A percentile compares a stretch with the other conserved stretches of the same genome.
Conservation (phyloP, 768 basidiomycete species). For the Candolleomyces efflorescens region DNA sequence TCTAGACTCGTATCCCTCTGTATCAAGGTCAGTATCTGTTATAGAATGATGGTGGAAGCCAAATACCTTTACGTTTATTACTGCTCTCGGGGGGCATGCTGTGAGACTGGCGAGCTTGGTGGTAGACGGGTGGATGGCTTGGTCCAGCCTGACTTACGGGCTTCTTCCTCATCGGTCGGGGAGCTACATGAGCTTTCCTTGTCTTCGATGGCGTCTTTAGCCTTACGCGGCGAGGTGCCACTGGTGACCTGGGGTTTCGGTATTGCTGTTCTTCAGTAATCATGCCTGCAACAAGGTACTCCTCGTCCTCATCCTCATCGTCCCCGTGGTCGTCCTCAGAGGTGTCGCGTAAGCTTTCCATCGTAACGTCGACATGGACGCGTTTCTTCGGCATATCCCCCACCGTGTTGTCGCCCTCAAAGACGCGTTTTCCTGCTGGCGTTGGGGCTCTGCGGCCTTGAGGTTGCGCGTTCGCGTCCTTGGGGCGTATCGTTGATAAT, state of each 20-base stretch:
- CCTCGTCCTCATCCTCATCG: slow-evolving; percentile 28
- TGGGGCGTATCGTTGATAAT: slow-evolving; percentile 29
- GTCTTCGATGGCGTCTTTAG: neutral
- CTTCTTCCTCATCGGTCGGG: neutral
- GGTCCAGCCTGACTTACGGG: neutral
- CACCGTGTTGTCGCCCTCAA: neutral
- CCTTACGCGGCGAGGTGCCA: neutral
- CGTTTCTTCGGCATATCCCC: slow-evolving; percentile 8
- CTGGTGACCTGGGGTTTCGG: slow-evolving; percentile 15
- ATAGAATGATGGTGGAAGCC: slow-evolving; percentile 24
- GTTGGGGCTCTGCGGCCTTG: slow-evolving; percentile 5
- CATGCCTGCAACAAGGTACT: slow-evolving; percentile 42
- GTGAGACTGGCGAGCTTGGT: slow-evolving; percentile 13
- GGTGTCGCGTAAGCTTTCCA: slow-evolving; percentile 4
- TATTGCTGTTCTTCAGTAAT: slow-evolving; percentile 34
- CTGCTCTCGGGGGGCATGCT: slow-evolving; percentile 22
- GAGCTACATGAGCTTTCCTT: neutral
- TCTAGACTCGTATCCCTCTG: neutral
- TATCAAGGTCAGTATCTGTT: neutral
- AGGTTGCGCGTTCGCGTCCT: slow-evolving; percentile 11
- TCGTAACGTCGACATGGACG: slow-evolving; percentile 6
- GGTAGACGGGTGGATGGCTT: slow-evolving; percentile 13
- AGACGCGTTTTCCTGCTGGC: slow-evolving; percentile 11
- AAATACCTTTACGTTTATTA: slow-evolving; percentile 48
- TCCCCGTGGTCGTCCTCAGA: no score